These are phyloP conservation scores for Delonix regia DNA, from an alignment of 306 rosid species.

Conservation along the genomic window DNA sequence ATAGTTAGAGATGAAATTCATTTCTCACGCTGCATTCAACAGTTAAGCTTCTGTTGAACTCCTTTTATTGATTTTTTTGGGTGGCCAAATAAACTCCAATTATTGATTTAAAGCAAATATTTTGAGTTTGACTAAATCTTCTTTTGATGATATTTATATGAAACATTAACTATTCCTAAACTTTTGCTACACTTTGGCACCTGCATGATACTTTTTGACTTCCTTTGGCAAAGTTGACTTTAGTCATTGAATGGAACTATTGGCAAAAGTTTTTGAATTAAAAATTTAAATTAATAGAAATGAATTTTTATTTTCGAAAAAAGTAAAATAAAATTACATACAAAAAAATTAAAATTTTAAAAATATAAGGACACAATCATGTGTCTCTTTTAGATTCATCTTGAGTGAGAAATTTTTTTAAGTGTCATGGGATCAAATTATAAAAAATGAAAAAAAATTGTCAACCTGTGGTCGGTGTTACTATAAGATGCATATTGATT, in stretches of 20 bases:
- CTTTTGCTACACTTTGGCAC: constrained; percentile 30
- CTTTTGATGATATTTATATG: neutral
- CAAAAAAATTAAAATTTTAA: no score
- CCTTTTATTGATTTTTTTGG: neutral
- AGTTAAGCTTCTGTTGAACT: neutral
- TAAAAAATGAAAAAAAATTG: neutral
- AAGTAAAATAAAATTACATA: no score
- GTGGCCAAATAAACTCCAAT: no score
- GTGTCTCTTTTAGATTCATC: no score
- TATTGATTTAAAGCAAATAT: neutral
- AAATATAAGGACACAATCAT: no score
- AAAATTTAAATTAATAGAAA: no score
- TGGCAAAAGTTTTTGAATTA: no score
- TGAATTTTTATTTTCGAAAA: no score
- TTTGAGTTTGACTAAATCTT: neutral
- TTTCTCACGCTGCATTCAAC: neutral
- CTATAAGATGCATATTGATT: neutral
- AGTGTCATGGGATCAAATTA: no score
- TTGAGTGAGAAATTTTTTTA: no score
- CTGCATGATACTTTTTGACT: constrained; percentile 34
- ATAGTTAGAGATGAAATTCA: neutral
- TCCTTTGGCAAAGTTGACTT: constrained; percentile 19
- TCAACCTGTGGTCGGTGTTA: neutral
- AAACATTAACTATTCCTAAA: constrained; percentile 23
- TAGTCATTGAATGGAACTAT: neutral